Evolutionary conservation across 495 filamentous ascomycete genomes (phyloP), one percentile per base, ranked within the genome.

Genomic region (Tuber brumale): DNA sequence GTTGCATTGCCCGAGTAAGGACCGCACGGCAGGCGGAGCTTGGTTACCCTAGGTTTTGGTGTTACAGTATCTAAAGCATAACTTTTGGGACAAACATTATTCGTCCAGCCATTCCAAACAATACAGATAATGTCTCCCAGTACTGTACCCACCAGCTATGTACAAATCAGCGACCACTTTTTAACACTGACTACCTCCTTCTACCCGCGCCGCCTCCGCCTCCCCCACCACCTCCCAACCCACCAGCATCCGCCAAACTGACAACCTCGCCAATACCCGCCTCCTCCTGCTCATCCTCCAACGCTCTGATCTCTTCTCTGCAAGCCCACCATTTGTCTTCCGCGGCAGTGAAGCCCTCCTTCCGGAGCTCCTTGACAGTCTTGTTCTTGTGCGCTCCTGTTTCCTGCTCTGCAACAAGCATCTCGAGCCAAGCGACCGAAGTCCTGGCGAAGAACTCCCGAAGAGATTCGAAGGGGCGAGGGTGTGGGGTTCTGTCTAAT

Each of bases 271-370:
- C 92, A 85, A 97, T 97, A 27, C 95, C 95, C 42, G 94, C 93
- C 57, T 92, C 94, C 85, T 97, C 94, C 84, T 97, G 95, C 85
- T 97, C 94, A 85, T 97, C 95, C 85, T 99, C 95, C 78, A 97
- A 86, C 12, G 90, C 92, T 75, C 90, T 92, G 77, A 99, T 92
- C 85, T 99, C 95, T 84, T 99, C 95, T 80, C 95, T 87, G 83
- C 92, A 94, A 86, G 97, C 95, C 95, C 95, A 99, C 95, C 95
- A 99, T 82, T 94, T 97, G 84, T 93, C 92, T 85, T 99, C 95
- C 66, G 93, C 93, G 75, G 91, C 86, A 78, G 92, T 90, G 83
- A 97, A 99, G 3, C 94, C 95, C 71, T 88, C 89, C 77, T 94
- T 92, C 81, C 94, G 92, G 76, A 97, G 87, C 85, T 97, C 95